Evolutionary conservation across 805 yeast genomes (phyloP).

Genomic region (Saturnispora sanitii): DNA sequence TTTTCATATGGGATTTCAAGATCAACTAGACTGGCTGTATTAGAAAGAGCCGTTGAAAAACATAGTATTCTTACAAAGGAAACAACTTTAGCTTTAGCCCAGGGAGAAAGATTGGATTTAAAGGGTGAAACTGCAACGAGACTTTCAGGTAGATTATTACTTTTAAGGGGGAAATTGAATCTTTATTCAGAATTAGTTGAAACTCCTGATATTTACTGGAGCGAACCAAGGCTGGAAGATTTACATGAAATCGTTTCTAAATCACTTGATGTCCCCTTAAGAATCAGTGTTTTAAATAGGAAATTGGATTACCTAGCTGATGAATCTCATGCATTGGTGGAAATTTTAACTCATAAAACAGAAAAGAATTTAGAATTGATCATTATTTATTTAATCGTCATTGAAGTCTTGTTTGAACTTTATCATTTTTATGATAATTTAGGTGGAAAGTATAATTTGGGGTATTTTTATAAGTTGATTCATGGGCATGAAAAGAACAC

Average conservation of each 20-base stretch:
- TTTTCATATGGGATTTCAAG: conserved; percentile 82
- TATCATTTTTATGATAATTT: conserved; percentile 60
- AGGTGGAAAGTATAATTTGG: conserved; percentile 15
- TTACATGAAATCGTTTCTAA: conserved; percentile 64
- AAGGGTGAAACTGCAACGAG: conserved; percentile 53
- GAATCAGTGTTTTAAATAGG: conserved; percentile 71
- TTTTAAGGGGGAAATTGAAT: conserved; percentile 74
- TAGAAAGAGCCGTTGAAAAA: conserved; percentile 63
- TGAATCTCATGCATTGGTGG: conserved; percentile 68
- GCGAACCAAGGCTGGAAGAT: conserved; percentile 74
- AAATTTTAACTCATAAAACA: conserved; percentile 66
- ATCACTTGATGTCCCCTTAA: conserved; percentile 62
- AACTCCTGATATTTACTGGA: conserved; percentile 90
- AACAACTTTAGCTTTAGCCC: conserved; percentile 56
- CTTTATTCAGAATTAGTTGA: conserved; percentile 82
- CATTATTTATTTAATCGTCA: conserved; percentile 69
- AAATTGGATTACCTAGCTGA: conserved; percentile 88
- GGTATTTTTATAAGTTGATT: conserved; percentile 9
- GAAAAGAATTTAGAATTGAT: conserved; percentile 80
- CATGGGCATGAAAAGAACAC: conserved; percentile 4
- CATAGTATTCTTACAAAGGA: conserved; percentile 54
- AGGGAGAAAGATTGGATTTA: conserved; percentile 45
- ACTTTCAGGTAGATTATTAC: conserved; percentile 64
- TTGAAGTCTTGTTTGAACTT: conserved; percentile 77
- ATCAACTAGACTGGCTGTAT: conserved; percentile 73